Evolutionary conservation across 176 grass and related monocot genomes (phyloP).

Genomic region (Phoenix dactylifera): DNA sequence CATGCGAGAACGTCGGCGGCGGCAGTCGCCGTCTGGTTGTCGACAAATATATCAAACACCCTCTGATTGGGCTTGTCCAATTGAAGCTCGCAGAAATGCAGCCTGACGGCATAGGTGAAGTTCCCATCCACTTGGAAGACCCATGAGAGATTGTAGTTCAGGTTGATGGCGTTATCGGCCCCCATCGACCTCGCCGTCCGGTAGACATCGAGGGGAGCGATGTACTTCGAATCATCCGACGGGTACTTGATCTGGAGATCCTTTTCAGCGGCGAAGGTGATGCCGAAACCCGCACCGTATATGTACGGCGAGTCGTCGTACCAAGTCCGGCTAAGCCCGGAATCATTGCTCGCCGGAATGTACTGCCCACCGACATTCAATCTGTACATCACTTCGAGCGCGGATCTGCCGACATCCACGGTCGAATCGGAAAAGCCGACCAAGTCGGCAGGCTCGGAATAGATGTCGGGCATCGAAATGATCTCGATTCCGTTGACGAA

Average conservation of each 20-base stretch:
- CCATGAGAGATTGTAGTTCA: conserved; percentile 10
- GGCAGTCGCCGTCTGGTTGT: conserved; percentile 2
- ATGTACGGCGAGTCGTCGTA: conserved; percentile 14
- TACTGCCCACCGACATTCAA: conserved; percentile 10
- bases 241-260: not conserved
- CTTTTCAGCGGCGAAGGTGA: not conserved
- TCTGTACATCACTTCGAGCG: conserved; percentile 1
- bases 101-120: conserved; percentile 10
- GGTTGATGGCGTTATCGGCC: not conserved
- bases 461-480: conserved; percentile 8
- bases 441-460: not conserved
- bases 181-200: conserved; percentile 15
- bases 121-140: conserved; percentile 10
- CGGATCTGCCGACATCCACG: not conserved
- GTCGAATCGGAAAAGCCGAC: not conserved
- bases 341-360: conserved; percentile 4
- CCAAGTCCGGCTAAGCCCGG: conserved; percentile 13
- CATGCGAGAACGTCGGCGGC: conserved; percentile 3
- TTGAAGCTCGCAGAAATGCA: conserved; percentile 14
- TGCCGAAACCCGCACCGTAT: conserved; percentile 6
- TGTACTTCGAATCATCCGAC: not conserved
- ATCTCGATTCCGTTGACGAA: conserved; percentile 16
- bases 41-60: conserved; percentile 8
- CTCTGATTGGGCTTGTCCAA: conserved; percentile 12
- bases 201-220: not conserved